Evolutionary conservation across 352 stramenopile species (phyloP).

Genomic region (Phytophthora quininea): DNA sequence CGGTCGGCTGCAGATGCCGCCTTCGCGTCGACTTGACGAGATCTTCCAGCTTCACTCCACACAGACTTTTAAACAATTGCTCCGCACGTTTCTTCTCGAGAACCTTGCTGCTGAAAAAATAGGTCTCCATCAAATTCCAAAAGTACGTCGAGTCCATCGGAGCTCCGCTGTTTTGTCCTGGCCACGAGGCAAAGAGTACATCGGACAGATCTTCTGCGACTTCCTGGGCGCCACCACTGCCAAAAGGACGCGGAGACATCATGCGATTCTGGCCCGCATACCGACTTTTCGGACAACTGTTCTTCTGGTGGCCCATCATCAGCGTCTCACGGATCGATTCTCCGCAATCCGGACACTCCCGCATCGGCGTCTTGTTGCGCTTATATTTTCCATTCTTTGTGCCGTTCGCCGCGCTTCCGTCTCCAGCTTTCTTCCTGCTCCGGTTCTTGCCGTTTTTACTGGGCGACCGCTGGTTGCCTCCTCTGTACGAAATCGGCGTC

Average conservation of each 20-base stretch:
- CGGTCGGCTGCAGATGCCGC: constrained; percentile 32
- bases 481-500: constrained; percentile 46
- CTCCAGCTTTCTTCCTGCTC: constrained; percentile 22
- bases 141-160: constrained; percentile 81
- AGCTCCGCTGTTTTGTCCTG: constrained; percentile 66
- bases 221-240: constrained; percentile 28
- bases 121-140: constrained; percentile 71
- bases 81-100: constrained; percentile 79
- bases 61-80: constrained; percentile 67
- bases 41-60: constrained; percentile 70
- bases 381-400: constrained; percentile 39
- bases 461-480: constrained; percentile 28
- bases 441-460: constrained; percentile 27
- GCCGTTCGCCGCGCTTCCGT: neutral
- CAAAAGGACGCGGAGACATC: constrained; percentile 19
- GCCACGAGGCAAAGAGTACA: constrained; percentile 85
- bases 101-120: constrained; percentile 66
- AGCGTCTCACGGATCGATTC: constrained; percentile 62
- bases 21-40: constrained; percentile 50
- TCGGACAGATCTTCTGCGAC: constrained; percentile 62
- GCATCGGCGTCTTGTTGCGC: constrained; percentile 45
- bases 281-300: constrained; percentile 46
- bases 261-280: constrained; percentile 30
- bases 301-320: constrained; percentile 76
- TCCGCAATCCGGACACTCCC: constrained; percentile 69